A percentile compares a stretch with the other conserved stretches of the same genome.
phyloP scores from a whole-genome alignment of 73 alveolate genomes.

The Loxodes magnus region DNA sequence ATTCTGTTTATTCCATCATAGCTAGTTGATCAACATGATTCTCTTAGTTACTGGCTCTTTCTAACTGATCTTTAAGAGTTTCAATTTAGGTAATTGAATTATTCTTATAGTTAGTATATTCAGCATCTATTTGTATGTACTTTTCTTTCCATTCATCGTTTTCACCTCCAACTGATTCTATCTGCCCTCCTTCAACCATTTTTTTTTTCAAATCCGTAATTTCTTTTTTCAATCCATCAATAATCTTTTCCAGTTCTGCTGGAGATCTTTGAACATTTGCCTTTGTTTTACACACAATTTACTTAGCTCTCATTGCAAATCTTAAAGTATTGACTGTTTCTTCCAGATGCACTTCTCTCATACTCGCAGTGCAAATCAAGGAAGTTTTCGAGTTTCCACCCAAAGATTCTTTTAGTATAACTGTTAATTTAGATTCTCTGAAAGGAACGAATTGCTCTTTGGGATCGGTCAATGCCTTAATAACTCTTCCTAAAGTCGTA shows the following conservation, averaged over 20 bases:
- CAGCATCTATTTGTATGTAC: no score
- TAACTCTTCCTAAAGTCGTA: conserved; percentile 73
- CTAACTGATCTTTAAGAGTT: no score
- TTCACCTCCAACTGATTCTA: neutral
- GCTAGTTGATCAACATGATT: no score
- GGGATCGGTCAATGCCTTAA: conserved; percentile 60
- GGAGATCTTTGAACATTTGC: conserved; percentile 48
- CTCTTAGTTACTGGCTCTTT: no score
- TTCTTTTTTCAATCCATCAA: conserved; percentile 34
- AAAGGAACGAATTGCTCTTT: conserved; percentile 44
- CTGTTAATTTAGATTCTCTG: conserved; percentile 51
- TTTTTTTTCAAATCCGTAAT: conserved; percentile 13
- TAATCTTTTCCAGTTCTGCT: conserved; percentile 40
- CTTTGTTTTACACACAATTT: conserved; percentile 40
- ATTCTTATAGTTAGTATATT: no score
- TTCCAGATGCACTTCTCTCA: conserved; percentile 57
- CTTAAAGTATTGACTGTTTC: conserved; percentile 74
- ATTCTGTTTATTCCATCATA: no score
- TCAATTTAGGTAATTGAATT: no score
- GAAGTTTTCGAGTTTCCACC: conserved; percentile 83
- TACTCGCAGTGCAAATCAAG: conserved; percentile 73
- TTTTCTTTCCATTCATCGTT: no score
- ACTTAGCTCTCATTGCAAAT: conserved; percentile 62
- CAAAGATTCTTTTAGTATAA: conserved; percentile 59
- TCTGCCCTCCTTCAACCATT: conserved; percentile 6